These are phyloP conservation scores for Roridomyces roridus DNA, from an alignment of 768 basidiomycete species.

Conservation along the genomic window DNA sequence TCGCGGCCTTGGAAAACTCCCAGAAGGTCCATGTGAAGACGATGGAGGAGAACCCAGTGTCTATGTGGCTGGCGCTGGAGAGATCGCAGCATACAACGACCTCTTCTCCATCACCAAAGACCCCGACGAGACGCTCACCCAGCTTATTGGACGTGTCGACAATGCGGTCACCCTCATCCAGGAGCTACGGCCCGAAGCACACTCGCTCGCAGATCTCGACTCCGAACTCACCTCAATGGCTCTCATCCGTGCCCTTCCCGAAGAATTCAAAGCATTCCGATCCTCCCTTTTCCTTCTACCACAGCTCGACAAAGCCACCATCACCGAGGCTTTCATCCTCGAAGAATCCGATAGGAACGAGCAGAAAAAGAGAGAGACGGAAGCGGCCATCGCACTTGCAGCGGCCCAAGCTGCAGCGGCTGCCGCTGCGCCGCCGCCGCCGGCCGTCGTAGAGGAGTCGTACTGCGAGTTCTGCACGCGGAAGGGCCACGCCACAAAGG, in stretches of 20 bases:
- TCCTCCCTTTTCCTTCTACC: conserved; percentile 17
- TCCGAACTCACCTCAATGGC: no score
- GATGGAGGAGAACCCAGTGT: no score
- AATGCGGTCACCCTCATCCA: conserved; percentile 22
- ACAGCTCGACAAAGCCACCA: conserved; percentile 11
- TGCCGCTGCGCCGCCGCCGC: neutral
- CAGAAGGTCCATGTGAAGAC: no score
- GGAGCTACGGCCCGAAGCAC: conserved; percentile 17
- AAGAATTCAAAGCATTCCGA: conserved; percentile 22
- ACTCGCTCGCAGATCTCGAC: conserved; percentile 23
- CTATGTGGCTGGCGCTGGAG: neutral
- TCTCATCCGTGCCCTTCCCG: conserved; percentile 27
- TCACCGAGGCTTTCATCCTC: conserved; percentile 14
- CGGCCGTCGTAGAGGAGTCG: neutral
- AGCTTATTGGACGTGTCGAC: conserved; percentile 22
- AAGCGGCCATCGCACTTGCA: neutral
- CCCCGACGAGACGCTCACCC: conserved; percentile 5
- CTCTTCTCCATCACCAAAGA: no score
- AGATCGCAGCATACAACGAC: no score
- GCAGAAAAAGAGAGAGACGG: neutral
- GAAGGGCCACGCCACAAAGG: no score
- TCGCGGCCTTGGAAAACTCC: no score
- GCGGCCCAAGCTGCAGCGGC: neutral
- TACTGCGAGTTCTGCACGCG: conserved; percentile 16
- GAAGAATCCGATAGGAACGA: conserved; percentile 8